Evolutionary conservation across 768 basidiomycete species (phyloP).

Genomic region (Chiua virens): DNA sequence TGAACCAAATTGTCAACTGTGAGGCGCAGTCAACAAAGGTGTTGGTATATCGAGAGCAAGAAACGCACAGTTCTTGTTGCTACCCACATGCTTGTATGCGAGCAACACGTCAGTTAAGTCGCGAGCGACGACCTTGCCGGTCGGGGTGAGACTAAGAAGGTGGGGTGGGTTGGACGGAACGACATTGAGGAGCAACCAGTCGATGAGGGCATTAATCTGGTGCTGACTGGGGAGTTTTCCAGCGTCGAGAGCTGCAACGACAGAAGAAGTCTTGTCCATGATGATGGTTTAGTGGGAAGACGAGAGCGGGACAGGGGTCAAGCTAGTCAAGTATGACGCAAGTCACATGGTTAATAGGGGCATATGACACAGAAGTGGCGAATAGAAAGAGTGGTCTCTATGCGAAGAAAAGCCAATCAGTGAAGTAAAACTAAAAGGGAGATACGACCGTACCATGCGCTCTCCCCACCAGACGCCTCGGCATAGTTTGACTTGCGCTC

Average conservation of each 20-base stretch:
- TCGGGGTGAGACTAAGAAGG: slow-evolving; percentile 47
- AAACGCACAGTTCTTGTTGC: slow-evolving; percentile 55
- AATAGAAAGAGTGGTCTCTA: slow-evolving; percentile 6
- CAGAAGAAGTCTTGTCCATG: slow-evolving; percentile 65
- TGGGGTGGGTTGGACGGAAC: slow-evolving; percentile 42
- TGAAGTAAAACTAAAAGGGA: too few species aligned
- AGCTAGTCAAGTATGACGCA: slow-evolving; percentile 9
- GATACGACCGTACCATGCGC: slow-evolving; percentile 10
- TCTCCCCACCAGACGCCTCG: slow-evolving; percentile 24
- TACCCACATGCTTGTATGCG: slow-evolving; percentile 54
- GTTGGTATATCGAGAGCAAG: background rate
- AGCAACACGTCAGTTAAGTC: slow-evolving; percentile 53
- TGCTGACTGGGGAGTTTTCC: slow-evolving; percentile 67
- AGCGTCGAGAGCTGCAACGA: slow-evolving; percentile 67
- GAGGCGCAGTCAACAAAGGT: background rate
- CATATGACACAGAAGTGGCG: background rate
- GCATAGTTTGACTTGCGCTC: slow-evolving; percentile 23
- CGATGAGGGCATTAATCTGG: slow-evolving; percentile 53
- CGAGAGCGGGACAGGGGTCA: slow-evolving; percentile 11
- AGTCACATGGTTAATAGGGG: slow-evolving; percentile 14
- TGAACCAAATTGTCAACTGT: slow-evolving; percentile 67
- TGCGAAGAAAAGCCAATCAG: slow-evolving; percentile 1
- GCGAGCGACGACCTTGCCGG: slow-evolving; percentile 52
- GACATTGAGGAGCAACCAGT: slow-evolving; percentile 52
- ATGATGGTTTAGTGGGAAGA: background rate